Conservation (phyloP, 345 rosid genomes). For the Hibiscus trionum region DNA sequence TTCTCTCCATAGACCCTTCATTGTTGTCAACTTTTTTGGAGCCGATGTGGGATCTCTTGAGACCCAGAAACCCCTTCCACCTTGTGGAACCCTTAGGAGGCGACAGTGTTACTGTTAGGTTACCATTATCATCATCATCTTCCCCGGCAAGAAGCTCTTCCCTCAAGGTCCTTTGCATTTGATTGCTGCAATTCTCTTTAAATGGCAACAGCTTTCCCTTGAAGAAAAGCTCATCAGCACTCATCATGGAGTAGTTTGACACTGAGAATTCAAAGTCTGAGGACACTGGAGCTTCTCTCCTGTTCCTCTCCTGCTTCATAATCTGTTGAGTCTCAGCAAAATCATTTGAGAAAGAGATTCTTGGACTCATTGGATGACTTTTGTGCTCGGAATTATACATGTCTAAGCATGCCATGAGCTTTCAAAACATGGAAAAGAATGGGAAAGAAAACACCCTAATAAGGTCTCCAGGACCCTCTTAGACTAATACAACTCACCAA, state of each 20-base stretch:
- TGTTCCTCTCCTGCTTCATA: slow-evolving; percentile 36
- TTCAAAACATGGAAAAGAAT: slow-evolving; percentile 16
- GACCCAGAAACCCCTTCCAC: slow-evolving; percentile 84
- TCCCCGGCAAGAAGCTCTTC: slow-evolving; percentile 69
- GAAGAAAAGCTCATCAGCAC: slow-evolving; percentile 89
- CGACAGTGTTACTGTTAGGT: slow-evolving; percentile 22
- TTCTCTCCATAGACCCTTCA: slow-evolving; percentile 28
- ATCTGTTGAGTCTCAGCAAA: slow-evolving; percentile 55
- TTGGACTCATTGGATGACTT: slow-evolving; percentile 54
- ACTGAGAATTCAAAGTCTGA: slow-evolving; percentile 90
- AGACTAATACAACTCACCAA: slow-evolving; percentile 36
- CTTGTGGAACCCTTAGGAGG: slow-evolving; percentile 58
- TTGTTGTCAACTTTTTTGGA: slow-evolving; percentile 55
- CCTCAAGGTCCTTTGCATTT: slow-evolving; percentile 70
- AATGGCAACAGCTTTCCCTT: slow-evolving; percentile 87
- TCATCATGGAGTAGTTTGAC: slow-evolving; percentile 72
- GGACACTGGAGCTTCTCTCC: slow-evolving; percentile 38
- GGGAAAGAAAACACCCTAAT: not conserved
- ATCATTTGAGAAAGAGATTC: slow-evolving; percentile 89
- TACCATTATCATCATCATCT: slow-evolving; percentile 18
- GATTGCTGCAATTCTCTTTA: slow-evolving; percentile 41
- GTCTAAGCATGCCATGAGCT: slow-evolving; percentile 73
- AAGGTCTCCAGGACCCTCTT: slow-evolving; percentile 30
- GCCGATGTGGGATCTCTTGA: slow-evolving; percentile 61
- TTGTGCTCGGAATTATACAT: slow-evolving; percentile 66